Evolutionary conservation across 148 eudicot species (phyloP).

Genomic region (Chenopodium formosanum): DNA sequence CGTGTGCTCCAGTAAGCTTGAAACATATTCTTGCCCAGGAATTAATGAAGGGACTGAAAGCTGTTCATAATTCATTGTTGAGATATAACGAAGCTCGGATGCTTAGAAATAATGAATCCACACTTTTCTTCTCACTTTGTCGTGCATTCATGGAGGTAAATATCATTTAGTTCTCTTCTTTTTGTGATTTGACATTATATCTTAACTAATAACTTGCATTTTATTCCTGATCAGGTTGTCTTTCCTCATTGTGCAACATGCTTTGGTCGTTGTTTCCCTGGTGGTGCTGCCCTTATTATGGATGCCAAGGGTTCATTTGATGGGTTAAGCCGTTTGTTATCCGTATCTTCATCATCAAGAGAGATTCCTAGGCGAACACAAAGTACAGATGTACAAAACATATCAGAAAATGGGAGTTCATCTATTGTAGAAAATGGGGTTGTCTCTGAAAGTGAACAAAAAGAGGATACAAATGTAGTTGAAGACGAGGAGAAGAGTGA

Average conservation of each 20-base stretch:
- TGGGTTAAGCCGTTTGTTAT: constrained; percentile 62
- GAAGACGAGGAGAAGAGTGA: constrained; percentile 28
- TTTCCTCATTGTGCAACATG: constrained; percentile 82
- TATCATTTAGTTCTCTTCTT: not conserved
- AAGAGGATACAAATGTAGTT: constrained; percentile 27
- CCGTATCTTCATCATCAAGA: constrained; percentile 59
- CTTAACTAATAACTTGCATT: not conserved
- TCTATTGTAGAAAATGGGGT: constrained; percentile 55
- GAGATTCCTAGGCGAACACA: constrained; percentile 51
- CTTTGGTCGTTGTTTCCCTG: constrained; percentile 94
- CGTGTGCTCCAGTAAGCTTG: constrained; percentile 93
- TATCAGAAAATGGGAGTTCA: constrained; percentile 49
- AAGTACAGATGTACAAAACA: constrained; percentile 32
- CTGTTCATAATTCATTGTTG: constrained; percentile 82
- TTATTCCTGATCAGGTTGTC: constrained; percentile 54
- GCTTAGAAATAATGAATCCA: constrained; percentile 80
- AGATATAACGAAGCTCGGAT: constrained; percentile 77
- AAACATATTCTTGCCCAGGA: constrained; percentile 90
- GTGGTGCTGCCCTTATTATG: constrained; percentile 61
- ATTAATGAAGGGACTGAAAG: constrained; percentile 71
- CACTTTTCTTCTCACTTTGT: constrained; percentile 93
- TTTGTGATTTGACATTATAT: not conserved
- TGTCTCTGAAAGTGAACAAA: constrained; percentile 30
- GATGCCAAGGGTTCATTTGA: constrained; percentile 74
- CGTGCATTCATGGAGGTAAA: constrained; percentile 85